phyloP scores from a whole-genome alignment of 129 eudicot genomes.

The Saposhnikovia divaricata region DNA sequence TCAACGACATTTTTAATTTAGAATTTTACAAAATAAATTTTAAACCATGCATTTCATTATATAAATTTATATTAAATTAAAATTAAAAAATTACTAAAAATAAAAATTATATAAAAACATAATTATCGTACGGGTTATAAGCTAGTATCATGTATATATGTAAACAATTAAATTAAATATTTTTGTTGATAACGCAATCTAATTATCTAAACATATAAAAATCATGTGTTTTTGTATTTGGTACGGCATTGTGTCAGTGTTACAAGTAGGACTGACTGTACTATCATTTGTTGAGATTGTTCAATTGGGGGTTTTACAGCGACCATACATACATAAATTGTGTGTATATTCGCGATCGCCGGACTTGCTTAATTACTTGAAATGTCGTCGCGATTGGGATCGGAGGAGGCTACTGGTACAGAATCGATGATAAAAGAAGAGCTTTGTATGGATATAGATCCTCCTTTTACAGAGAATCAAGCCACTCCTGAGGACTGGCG shows the following conservation, averaged over 20 bases:
- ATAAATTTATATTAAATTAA: too few relatives aligned
- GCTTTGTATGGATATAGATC: conserved; percentile 82
- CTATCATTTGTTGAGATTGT: background rate
- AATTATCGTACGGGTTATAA: too few relatives aligned
- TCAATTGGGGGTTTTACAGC: conserved; percentile 1
- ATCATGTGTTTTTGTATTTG: background rate
- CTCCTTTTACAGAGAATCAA: conserved; percentile 56
- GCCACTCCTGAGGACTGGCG: conserved; percentile 97
- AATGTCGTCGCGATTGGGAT: conserved; percentile 30
- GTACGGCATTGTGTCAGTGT: background rate
- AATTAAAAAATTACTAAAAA: too few relatives aligned
- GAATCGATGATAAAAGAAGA: conserved; percentile 55
- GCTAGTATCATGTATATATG: too few relatives aligned
- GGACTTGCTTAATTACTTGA: background rate
- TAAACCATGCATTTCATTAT: too few relatives aligned
- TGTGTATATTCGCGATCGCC: background rate
- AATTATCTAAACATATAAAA: too few relatives aligned
- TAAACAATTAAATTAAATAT: too few relatives aligned
- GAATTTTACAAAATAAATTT: too few relatives aligned
- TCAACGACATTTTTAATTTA: too few relatives aligned
- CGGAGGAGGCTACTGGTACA: conserved; percentile 31
- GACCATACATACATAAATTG: background rate
- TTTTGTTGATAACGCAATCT: too few relatives aligned
- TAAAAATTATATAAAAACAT: too few relatives aligned
- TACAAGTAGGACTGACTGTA: background rate